Conservation (phyloP, 2,329 filamentous ascomycete species). For the Claviceps maximensis region DNA sequence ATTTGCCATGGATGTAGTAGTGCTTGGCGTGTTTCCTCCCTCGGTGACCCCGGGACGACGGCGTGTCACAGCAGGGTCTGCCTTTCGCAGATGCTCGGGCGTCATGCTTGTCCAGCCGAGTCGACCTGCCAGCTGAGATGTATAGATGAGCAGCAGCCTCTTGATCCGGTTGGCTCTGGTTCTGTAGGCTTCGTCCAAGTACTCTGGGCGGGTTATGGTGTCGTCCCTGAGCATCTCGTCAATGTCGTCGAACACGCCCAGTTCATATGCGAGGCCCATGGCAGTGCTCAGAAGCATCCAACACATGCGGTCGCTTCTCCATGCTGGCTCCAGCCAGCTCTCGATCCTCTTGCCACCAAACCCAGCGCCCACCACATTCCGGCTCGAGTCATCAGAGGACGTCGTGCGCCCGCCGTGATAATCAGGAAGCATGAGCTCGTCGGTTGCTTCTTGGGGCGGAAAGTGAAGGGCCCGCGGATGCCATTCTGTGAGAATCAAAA, state of each 20-base stretch:
- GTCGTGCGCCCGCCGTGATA: slow-evolving; percentile 35
- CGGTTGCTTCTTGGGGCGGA: slow-evolving; percentile 63
- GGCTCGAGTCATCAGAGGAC: slow-evolving; percentile 22
- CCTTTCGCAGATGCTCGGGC: slow-evolving; percentile 49
- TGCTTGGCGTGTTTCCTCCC: slow-evolving; percentile 48
- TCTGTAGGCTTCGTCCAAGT: slow-evolving; percentile 64
- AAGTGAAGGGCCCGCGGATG: slow-evolving; percentile 91
- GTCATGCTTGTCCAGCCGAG: slow-evolving; percentile 92
- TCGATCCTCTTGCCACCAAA: slow-evolving; percentile 77
- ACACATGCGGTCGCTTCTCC: slow-evolving; percentile 89
- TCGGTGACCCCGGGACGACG: slow-evolving; percentile 32
- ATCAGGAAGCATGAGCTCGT: slow-evolving; percentile 52
- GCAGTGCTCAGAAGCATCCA: slow-evolving; percentile 95
- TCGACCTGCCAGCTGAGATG: slow-evolving; percentile 84
- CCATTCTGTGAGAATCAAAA: slow-evolving; percentile 94
- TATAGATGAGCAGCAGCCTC: slow-evolving; percentile 75
- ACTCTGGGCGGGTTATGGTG: slow-evolving; percentile 48
- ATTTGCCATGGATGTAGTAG: slow-evolving; percentile 34
- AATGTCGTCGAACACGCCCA: slow-evolving; percentile 89
- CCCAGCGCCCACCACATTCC: slow-evolving; percentile 31
- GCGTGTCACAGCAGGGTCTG: slow-evolving; percentile 41
- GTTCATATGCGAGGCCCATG: slow-evolving; percentile 79
- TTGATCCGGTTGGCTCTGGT: slow-evolving; percentile 71
- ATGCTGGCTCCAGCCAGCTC: slow-evolving; percentile 92
- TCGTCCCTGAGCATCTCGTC: slow-evolving; percentile 53